phyloP scores from a whole-genome alignment of 768 basidiomycete genomes.

The Leucocoprinus leucothites region DNA sequence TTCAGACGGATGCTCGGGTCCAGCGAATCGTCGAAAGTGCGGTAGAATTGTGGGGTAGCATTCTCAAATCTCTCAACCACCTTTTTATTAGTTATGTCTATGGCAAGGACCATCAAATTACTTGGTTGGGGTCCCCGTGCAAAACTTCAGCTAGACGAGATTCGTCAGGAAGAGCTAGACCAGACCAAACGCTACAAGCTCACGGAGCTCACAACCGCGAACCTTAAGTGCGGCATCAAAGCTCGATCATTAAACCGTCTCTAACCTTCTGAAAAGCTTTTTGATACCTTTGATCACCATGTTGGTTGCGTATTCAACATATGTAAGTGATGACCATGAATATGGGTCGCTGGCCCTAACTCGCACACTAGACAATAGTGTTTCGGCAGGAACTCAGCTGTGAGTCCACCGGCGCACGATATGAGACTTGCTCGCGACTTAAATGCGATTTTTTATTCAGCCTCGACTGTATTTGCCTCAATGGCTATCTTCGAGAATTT shows the following conservation, averaged over 20 bases:
- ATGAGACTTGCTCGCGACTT: too few species aligned
- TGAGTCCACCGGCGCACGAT: conserved; percentile 1
- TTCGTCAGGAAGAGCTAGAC: conserved; percentile 40
- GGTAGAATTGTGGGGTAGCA: conserved; percentile 11
- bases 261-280: conserved; percentile 32
- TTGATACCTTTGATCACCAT: conserved; percentile 63
- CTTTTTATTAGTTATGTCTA: not conserved
- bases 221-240: not conserved
- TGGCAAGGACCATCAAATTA: conserved; percentile 64
- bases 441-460: too few species aligned
- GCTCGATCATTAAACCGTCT: too few species aligned
- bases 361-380: conserved; percentile 26
- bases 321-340: conserved; percentile 21
- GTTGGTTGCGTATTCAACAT: conserved; percentile 60
- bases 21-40: conserved; percentile 59
- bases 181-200: conserved; percentile 53
- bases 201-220: conserved; percentile 36
- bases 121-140: conserved; percentile 67
- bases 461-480: too few species aligned
- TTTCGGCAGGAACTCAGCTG: conserved; percentile 35
- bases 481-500: conserved; percentile 55
- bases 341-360: not conserved
- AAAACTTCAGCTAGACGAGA: conserved; percentile 46
- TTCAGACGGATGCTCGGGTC: conserved; percentile 50
- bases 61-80: not conserved